phyloP scores from a whole-genome alignment of 208 protist genomes.

The Acanthamoeba quina region DNA sequence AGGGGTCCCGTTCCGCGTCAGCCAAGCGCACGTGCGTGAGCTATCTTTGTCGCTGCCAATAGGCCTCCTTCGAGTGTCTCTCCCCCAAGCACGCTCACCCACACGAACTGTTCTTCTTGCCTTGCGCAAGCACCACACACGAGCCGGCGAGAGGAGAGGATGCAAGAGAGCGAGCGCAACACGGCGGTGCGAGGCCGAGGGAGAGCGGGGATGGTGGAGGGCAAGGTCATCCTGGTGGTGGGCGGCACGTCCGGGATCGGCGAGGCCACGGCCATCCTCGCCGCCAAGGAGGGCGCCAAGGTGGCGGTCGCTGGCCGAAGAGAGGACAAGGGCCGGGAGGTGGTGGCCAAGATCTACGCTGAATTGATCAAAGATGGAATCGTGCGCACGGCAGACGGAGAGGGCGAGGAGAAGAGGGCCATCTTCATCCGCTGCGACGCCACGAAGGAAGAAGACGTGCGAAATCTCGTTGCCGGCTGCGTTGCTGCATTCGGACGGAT shows the following conservation, averaged over 20 bases:
- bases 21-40: no score
- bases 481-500: neutral
- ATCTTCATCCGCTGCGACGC: conserved; percentile 17
- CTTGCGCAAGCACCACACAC: no score
- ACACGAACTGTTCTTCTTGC: no score
- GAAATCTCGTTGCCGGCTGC: neutral
- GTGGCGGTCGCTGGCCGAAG: conserved; percentile 67
- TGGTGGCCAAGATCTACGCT: neutral
- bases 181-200: neutral
- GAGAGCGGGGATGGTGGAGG: neutral
- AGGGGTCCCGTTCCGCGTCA: no score
- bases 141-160: no score
- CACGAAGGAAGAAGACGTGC: neutral
- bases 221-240: conserved; percentile 75
- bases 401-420: neutral
- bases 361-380: conserved; percentile 4
- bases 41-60: no score
- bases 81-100: no score
- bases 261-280: conserved; percentile 10
- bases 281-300: conserved; percentile 38
- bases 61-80: no score
- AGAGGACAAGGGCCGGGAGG: conserved; percentile 3
- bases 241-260: conserved; percentile 77
- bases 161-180: neutral
- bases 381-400: neutral